These are phyloP conservation scores for Taphrina betulina DNA, from an alignment of 1,139 yeast genomes.

Conservation along the genomic window DNA sequence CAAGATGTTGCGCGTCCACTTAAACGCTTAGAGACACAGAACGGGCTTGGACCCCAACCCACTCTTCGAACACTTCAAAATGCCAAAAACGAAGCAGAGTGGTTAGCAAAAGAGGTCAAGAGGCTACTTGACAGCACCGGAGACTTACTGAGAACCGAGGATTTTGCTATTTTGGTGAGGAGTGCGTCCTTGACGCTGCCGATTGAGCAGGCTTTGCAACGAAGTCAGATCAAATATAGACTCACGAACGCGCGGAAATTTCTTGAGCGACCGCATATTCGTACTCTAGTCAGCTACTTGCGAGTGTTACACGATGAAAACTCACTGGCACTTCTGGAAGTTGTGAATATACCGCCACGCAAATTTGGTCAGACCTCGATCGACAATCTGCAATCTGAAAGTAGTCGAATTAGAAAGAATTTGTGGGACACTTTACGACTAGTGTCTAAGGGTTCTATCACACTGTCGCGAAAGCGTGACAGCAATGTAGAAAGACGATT, in stretches of 20 bases:
- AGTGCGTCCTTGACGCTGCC: constrained; percentile 57
- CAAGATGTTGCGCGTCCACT: constrained; percentile 49
- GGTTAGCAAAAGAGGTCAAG: constrained; percentile 57
- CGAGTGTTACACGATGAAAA: constrained; percentile 62
- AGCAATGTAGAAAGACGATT: background rate
- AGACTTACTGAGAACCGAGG: constrained; percentile 50
- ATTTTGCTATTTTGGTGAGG: constrained; percentile 71
- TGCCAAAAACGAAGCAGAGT: constrained; percentile 56
- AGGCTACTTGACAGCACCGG: constrained; percentile 40
- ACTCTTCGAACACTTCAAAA: constrained; percentile 49
- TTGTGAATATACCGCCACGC: constrained; percentile 60
- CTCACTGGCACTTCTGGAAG: constrained; percentile 57
- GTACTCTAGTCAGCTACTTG: constrained; percentile 61
- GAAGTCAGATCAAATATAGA: constrained; percentile 59
- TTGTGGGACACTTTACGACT: constrained; percentile 36
- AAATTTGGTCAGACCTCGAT: constrained; percentile 69
- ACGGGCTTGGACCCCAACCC: constrained; percentile 50
- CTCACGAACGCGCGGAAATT: constrained; percentile 72
- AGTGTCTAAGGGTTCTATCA: constrained; percentile 34
- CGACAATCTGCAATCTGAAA: constrained; percentile 39
- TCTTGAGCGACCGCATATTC: constrained; percentile 75
- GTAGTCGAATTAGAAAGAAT: constrained; percentile 32
- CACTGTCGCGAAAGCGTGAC: constrained; percentile 25
- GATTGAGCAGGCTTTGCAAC: constrained; percentile 62
- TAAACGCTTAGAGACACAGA: constrained; percentile 35